These are phyloP conservation scores for Talaromyces sp. DNA, from an alignment of 2,329 filamentous ascomycete genomes.

Conservation along the genomic window DNA sequence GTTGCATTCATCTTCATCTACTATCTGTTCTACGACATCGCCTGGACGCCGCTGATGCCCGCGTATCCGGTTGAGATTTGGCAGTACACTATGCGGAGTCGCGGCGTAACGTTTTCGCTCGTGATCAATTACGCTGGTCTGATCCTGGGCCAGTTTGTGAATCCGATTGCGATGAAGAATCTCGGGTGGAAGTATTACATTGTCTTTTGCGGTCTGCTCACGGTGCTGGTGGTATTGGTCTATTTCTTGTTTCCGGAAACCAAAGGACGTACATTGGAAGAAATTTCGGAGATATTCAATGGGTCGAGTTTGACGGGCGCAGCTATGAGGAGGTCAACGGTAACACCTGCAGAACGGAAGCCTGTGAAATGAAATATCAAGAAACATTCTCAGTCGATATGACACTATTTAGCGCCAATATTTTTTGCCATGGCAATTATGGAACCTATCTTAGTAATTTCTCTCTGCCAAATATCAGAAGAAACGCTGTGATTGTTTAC, in stretches of 20 bases:
- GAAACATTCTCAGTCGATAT: too few relatives aligned
- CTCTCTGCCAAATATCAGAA: too few relatives aligned
- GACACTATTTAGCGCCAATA: too few relatives aligned
- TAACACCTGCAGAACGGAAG: too few relatives aligned
- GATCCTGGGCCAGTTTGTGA: neutral
- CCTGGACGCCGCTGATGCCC: conserved; percentile 12
- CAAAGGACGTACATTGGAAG: conserved; percentile 47
- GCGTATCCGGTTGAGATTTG: conserved; percentile 25
- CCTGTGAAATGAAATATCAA: too few relatives aligned
- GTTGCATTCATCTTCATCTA: conserved; percentile 59
- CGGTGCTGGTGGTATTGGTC: conserved; percentile 46
- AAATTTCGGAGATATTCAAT: conserved; percentile 38
- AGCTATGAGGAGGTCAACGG: too few relatives aligned
- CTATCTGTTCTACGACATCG: conserved; percentile 7
- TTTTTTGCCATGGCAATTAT: too few relatives aligned
- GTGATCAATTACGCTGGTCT: neutral
- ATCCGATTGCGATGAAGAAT: neutral
- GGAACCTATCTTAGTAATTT: too few relatives aligned
- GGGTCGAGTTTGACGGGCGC: neutral
- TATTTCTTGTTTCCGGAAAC: conserved; percentile 52
- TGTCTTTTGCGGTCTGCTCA: conserved; percentile 51
- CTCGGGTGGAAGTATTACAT: conserved; percentile 37
- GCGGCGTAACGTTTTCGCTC: conserved; percentile 19
- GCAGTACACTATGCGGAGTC: conserved; percentile 33
- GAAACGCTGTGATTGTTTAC: neutral